These are phyloP conservation scores for Ilex asprella DNA, from an alignment of 257 asterid genomes.

Conservation along the genomic window DNA sequence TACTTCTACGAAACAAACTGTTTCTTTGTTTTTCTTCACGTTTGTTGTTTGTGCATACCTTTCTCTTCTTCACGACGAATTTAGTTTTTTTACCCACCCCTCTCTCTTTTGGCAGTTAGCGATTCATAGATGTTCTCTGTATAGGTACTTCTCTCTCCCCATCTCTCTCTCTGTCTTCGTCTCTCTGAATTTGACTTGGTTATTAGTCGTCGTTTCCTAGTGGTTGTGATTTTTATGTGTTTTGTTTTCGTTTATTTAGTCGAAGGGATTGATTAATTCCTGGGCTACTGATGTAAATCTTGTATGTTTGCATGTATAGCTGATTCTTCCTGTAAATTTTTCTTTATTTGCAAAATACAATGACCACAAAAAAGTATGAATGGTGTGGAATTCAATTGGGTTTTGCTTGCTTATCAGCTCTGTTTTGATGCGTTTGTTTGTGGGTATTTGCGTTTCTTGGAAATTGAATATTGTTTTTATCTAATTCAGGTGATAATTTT, in stretches of 20 bases:
- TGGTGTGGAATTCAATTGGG: constrained; percentile 5
- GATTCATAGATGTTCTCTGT: constrained; percentile 22
- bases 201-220: too few relatives aligned
- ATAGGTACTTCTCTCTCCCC: neutral
- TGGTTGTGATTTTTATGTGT: too few relatives aligned
- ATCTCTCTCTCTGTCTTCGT: too few relatives aligned
- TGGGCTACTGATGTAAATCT: too few relatives aligned
- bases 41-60: constrained; percentile 8
- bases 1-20: constrained; percentile 63
- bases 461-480: neutral
- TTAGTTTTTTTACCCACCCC: neutral
- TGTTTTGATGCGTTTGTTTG: too few relatives aligned
- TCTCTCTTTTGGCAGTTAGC: constrained; percentile 25
- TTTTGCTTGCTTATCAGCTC: neutral
- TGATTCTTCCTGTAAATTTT: neutral
- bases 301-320: too few relatives aligned
- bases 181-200: too few relatives aligned
- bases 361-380: neutral
- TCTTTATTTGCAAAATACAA: neutral
- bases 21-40: constrained; percentile 7
- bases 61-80: constrained; percentile 19
- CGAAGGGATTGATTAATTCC: too few relatives aligned
- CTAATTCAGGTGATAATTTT: neutral
- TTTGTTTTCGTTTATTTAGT: too few relatives aligned
- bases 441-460: neutral